Evolutionary conservation across 768 basidiomycete species (phyloP).

Genomic region (Floccularia luteovirens): DNA sequence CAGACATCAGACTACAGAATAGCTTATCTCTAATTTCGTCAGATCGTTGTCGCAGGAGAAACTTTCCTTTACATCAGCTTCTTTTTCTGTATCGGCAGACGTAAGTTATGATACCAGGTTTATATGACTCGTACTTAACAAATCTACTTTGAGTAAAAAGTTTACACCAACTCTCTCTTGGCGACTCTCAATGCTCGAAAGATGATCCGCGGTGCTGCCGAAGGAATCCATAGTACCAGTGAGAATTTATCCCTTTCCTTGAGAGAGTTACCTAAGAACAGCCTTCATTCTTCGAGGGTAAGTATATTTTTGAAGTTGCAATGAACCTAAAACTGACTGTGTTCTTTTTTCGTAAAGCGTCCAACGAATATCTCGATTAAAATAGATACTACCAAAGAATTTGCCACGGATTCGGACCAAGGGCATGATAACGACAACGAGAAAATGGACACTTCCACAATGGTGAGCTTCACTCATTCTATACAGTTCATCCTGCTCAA

Average conservation of each 20-base stretch:
- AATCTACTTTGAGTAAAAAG: constrained; percentile 17
- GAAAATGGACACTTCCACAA: too few species aligned
- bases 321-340: neutral
- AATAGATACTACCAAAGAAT: constrained; percentile 47
- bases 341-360: constrained; percentile 16
- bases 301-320: neutral
- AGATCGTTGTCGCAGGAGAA: constrained; percentile 39
- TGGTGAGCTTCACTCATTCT: too few species aligned
- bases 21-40: constrained; percentile 1
- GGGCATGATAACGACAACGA: constrained; percentile 18
- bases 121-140: neutral
- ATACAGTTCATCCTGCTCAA: too few species aligned
- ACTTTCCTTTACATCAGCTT: constrained; percentile 53
- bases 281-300: constrained; percentile 22
- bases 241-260: constrained; percentile 31
- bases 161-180: constrained; percentile 56
- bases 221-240: constrained; percentile 30
- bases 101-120: constrained; percentile 36
- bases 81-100: constrained; percentile 51
- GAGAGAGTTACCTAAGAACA: constrained; percentile 27
- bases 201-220: constrained; percentile 31
- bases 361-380: constrained; percentile 45
- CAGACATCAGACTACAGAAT: neutral
- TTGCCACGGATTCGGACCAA: constrained; percentile 30
- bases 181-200: constrained; percentile 51